phyloP scores from a whole-genome alignment of 1,284 basidiomycete genomes.

The Sphaerobolus stellatus region DNA sequence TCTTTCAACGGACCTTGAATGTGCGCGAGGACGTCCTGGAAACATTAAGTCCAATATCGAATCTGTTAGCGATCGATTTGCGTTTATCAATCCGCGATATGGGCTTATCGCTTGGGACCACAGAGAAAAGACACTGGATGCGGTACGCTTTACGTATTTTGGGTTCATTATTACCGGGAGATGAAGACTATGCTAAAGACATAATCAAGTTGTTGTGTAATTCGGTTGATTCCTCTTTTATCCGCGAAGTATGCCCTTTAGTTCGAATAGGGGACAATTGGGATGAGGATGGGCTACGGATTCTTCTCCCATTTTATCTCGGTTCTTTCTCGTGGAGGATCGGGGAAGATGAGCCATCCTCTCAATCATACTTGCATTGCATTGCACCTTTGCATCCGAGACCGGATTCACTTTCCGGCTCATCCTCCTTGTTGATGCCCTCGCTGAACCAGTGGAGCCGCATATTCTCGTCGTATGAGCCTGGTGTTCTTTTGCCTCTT shows the following conservation, averaged over 20 bases:
- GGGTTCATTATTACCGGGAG: constrained; percentile 57
- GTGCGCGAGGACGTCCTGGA: constrained; percentile 33
- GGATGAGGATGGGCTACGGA: constrained; percentile 48
- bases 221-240: constrained; percentile 42
- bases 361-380: constrained; percentile 28
- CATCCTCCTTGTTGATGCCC: constrained; percentile 57
- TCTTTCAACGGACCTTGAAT: background rate
- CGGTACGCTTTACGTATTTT: constrained; percentile 61
- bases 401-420: constrained; percentile 50
- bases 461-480: constrained; percentile 19
- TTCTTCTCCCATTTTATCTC: constrained; percentile 61
- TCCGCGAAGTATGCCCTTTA: constrained; percentile 22
- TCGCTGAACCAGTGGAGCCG: constrained; percentile 32
- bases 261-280: constrained; percentile 45
- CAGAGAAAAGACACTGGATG: constrained; percentile 53
- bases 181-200: constrained; percentile 52
- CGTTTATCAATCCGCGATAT: constrained; percentile 42
- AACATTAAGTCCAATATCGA: constrained; percentile 51
- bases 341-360: constrained; percentile 17
- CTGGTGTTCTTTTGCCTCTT: constrained; percentile 59
- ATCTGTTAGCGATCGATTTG: constrained; percentile 54
- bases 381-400: constrained; percentile 48
- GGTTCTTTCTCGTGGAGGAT: constrained; percentile 39
- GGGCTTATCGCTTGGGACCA: constrained; percentile 22
- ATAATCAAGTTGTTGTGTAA: constrained; percentile 41